Evolutionary conservation across 2,329 filamentous ascomycete genomes (phyloP), one percentile per base, ranked within the genome.

Genomic region (Cryoendolithus antarcticus): DNA sequence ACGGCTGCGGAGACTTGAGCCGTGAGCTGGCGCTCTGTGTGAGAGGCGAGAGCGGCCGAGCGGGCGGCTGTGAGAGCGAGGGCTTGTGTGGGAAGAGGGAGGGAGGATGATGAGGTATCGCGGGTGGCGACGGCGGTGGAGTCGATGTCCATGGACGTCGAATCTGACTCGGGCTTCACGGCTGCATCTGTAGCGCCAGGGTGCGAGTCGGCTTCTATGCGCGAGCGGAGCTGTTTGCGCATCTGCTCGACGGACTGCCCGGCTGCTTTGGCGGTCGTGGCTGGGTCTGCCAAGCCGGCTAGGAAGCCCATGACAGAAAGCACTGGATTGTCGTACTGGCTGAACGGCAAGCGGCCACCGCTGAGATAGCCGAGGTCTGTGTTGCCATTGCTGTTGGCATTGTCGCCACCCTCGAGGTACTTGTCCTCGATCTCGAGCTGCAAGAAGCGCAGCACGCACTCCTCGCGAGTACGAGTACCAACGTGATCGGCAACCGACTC

Each of bases 21-120:
- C 12, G 88, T 93, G 76, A 96, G 91, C 62, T 95, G 86, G 42
- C 93, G 83, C 62, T 98, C 91, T 61, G 96, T 89, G 52, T 96
- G 86, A 3, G 89, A 95, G 21, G 89, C 88, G 28, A 98, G 77
- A 3, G 82, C 91, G 6, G 83, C 82, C 2, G 88, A 77, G 44
- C 91, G 83, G 2, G 85, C 86, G 9, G 88, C 88, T 45, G 89
- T 82, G 6, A 88, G 75, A 11, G 85, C 86, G 36, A 98, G 73
- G 2, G 88, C 86, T 41, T 94, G 80, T 24, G 80, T 88, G 5
- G 86, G 77, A 9, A 59, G 50, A 34, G 59, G 54, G 37, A 55
- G 44, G 6, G 54, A 50, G 10, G 54, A 54, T 21, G 42, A 15
- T 10, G 45, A 34, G 31, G 49, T 51, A 61, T 68, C 28, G 59